Conservation (phyloP, 768 basidiomycete genomes). For the Cyclocybe cylindracea region DNA sequence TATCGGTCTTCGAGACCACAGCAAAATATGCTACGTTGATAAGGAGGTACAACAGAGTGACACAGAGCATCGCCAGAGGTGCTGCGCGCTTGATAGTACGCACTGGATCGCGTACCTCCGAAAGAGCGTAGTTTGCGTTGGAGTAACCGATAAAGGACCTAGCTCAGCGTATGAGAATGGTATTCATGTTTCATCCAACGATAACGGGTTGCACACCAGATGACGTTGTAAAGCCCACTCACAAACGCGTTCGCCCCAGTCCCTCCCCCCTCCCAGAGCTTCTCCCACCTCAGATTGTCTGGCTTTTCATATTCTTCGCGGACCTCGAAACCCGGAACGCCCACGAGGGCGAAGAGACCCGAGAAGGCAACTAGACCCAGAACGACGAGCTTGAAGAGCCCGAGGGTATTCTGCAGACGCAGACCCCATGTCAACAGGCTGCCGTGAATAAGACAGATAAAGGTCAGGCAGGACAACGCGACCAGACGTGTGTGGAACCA, state of each 20-base stretch:
- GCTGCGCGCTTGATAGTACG: slow-evolving; percentile 71
- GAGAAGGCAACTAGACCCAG: slow-evolving; percentile 51
- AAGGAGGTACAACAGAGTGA: slow-evolving; percentile 61
- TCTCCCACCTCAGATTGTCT: slow-evolving; percentile 58
- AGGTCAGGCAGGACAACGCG: slow-evolving; percentile 57
- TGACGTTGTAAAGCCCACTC: slow-evolving; percentile 66
- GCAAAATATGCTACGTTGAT: slow-evolving; percentile 77
- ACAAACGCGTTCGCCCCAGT: slow-evolving; percentile 61
- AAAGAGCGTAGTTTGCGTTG: slow-evolving; percentile 74
- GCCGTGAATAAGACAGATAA: slow-evolving; percentile 59
- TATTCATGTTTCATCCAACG: neutral
- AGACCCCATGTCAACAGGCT: slow-evolving; percentile 54
- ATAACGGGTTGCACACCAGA: slow-evolving; percentile 50
- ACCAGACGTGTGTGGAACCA: slow-evolving; percentile 50
- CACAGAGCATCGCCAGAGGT: slow-evolving; percentile 60
- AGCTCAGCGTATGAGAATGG: neutral
- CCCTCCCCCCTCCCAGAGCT: slow-evolving; percentile 64
- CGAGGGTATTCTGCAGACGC: slow-evolving; percentile 63
- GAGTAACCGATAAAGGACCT: slow-evolving; percentile 77
- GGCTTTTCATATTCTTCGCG: slow-evolving; percentile 53
- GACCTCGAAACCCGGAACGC: slow-evolving; percentile 50
- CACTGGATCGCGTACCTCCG: slow-evolving; percentile 70
- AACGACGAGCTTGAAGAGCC: slow-evolving; percentile 59
- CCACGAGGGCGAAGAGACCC: slow-evolving; percentile 53
- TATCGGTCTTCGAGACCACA: slow-evolving; percentile 70